Evolutionary conservation across 352 stramenopile genomes (phyloP).

Genomic region (Pythium vanterpoolii): DNA sequence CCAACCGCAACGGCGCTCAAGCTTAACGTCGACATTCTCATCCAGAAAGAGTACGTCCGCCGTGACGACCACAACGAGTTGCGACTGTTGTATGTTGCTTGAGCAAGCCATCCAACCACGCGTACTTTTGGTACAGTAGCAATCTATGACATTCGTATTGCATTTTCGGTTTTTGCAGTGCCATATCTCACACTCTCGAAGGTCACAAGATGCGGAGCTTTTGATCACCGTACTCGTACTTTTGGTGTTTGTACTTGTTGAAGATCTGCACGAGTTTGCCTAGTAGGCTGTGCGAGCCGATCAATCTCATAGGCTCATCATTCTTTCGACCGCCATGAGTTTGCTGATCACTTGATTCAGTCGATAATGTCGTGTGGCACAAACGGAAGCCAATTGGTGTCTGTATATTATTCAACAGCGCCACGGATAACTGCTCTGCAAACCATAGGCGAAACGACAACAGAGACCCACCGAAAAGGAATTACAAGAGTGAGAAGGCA

Average conservation of each 20-base stretch:
- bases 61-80: conserved; percentile 58
- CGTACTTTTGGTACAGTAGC: conserved; percentile 2
- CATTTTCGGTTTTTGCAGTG: background rate
- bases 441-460: conserved; percentile 70
- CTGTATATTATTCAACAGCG: conserved; percentile 57
- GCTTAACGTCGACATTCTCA: conserved; percentile 79
- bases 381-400: conserved; percentile 55
- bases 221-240: conserved; percentile 61
- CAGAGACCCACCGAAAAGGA: conserved; percentile 32
- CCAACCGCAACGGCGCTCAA: conserved; percentile 55
- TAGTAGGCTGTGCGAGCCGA: conserved; percentile 65
- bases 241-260: conserved; percentile 81
- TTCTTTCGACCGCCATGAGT: conserved; percentile 64
- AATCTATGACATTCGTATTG: background rate
- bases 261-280: conserved; percentile 72
- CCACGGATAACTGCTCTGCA: conserved; percentile 60
- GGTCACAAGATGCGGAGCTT: conserved; percentile 55
- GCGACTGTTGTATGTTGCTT: conserved; percentile 73
- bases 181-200: background rate
- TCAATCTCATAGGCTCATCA: conserved; percentile 60
- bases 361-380: conserved; percentile 50
- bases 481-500: background rate
- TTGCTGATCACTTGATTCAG: conserved; percentile 77
- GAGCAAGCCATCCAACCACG: background rate
- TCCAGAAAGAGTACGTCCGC: conserved; percentile 82